Percentiles rank a stretch among this genome's conserved stretches.
Conservation (phyloP, 2,329 filamentous ascomycete genomes). For the Aspergillus sp. region DNA sequence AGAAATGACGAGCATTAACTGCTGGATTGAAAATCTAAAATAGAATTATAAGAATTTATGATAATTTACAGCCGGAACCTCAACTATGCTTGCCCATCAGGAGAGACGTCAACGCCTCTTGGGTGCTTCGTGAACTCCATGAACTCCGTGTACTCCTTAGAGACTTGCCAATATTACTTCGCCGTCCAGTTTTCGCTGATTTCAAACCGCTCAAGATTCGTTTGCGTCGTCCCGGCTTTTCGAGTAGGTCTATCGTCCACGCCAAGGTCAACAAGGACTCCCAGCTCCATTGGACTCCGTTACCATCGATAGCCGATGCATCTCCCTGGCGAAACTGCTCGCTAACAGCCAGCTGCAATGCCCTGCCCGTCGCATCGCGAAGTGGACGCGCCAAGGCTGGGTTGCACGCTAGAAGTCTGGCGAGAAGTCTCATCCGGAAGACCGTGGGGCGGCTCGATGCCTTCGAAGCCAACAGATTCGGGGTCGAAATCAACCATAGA, state of each 20-base stretch:
- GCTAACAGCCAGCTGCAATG: slow-evolving; percentile 55
- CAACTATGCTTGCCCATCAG: slow-evolving; percentile 35
- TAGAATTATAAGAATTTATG: not conserved
- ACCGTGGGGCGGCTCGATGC: slow-evolving; percentile 48
- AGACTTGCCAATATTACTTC: slow-evolving; percentile 38
- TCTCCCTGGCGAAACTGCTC: slow-evolving; percentile 40
- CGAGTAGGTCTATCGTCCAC: slow-evolving; percentile 49
- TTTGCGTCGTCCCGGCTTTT: slow-evolving; percentile 38
- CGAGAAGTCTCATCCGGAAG: slow-evolving; percentile 54
- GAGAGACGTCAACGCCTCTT: slow-evolving; percentile 34
- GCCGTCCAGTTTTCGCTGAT: slow-evolving; percentile 36
- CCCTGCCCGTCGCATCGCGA: slow-evolving; percentile 56
- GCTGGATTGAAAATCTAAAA: not conserved
- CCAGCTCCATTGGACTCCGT: slow-evolving; percentile 40
- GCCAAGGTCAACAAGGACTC: slow-evolving; percentile 50
- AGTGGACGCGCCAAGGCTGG: slow-evolving; percentile 57
- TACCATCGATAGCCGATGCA: slow-evolving; percentile 36
- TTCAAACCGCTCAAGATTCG: slow-evolving; percentile 29
- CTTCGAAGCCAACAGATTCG: slow-evolving; percentile 49
- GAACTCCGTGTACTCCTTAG: slow-evolving; percentile 43
- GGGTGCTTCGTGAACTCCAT: slow-evolving; percentile 37
- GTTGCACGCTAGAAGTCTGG: slow-evolving; percentile 55
- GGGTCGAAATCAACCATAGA: slow-evolving; percentile 58
- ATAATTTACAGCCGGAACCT: slow-evolving; percentile 29
- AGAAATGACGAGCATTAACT: not conserved